These are phyloP conservation scores for Paxillus involutus DNA, from an alignment of 768 basidiomycete genomes.

Conservation along the genomic window DNA sequence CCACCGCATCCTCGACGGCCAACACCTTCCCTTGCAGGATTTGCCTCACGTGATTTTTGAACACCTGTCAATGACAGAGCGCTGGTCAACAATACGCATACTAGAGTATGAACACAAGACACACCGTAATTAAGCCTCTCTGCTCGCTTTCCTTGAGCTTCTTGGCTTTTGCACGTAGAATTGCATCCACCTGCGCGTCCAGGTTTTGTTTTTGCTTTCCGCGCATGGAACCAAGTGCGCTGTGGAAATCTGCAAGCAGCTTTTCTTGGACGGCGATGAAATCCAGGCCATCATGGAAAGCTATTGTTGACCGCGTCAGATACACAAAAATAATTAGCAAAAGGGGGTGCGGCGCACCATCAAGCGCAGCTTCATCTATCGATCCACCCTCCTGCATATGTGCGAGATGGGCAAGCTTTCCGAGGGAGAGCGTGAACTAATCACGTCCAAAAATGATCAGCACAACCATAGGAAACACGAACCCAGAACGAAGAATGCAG, in stretches of 20 bases:
- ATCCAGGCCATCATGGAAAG: slow-evolving; percentile 85
- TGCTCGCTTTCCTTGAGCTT: slow-evolving; percentile 39
- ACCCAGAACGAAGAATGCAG: too few species aligned
- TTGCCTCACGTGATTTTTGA: slow-evolving; percentile 65
- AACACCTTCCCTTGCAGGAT: slow-evolving; percentile 76
- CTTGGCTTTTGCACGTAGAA: slow-evolving; percentile 54
- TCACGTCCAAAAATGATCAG: slow-evolving; percentile 5
- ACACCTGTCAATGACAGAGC: slow-evolving; percentile 43
- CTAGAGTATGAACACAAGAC: neutral
- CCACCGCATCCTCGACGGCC: slow-evolving; percentile 76
- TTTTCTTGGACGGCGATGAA: slow-evolving; percentile 82
- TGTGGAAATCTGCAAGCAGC: slow-evolving; percentile 61
- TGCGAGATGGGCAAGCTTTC: slow-evolving; percentile 82
- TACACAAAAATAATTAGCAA: neutral
- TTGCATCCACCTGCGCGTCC: slow-evolving; percentile 67
- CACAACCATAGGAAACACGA: neutral
- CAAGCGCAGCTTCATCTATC: slow-evolving; percentile 52
- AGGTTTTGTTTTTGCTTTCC: slow-evolving; percentile 57
- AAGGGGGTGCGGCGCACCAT: slow-evolving; percentile 42
- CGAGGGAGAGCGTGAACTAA: slow-evolving; percentile 88
- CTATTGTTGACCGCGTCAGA: slow-evolving; percentile 38
- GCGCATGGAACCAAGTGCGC: slow-evolving; percentile 46
- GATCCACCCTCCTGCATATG: slow-evolving; percentile 45
- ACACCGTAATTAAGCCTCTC: slow-evolving; percentile 47
- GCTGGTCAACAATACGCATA: neutral